Conservation (phyloP, 345 rosid species). For the Gossypium arboreum region DNA sequence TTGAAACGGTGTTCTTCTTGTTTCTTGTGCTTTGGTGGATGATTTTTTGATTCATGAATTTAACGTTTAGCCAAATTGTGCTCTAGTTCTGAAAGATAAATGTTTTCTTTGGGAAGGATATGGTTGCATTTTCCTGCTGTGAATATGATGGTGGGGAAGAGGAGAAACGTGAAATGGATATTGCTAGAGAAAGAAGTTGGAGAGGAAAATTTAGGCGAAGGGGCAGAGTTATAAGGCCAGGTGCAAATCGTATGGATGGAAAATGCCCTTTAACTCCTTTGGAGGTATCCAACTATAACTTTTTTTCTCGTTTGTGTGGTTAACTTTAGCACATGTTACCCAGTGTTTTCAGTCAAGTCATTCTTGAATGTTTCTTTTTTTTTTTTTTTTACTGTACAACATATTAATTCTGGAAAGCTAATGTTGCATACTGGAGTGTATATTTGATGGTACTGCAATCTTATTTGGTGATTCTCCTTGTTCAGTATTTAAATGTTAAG, state of each 20-base stretch:
- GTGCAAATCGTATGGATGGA: constrained; percentile 88
- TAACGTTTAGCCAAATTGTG: neutral
- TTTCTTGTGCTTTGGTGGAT: constrained; percentile 12
- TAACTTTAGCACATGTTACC: neutral
- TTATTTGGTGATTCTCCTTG: neutral
- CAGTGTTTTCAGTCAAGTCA: neutral
- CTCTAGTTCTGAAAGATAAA: constrained; percentile 13
- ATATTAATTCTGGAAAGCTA: neutral
- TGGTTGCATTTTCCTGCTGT: constrained; percentile 99
- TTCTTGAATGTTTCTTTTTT: neutral
- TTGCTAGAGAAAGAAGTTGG: constrained; percentile 92
- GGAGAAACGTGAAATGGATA: constrained; percentile 88
- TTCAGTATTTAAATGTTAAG: neutral
- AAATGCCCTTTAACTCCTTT: constrained; percentile 92
- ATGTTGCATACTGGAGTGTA: neutral
- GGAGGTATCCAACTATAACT: constrained; percentile 48
- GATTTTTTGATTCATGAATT: constrained; percentile 1
- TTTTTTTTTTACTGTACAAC: neutral
- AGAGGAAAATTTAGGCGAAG: constrained; percentile 90
- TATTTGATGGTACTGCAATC: neutral
- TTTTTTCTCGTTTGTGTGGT: neutral
- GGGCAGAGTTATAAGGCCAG: constrained; percentile 85
- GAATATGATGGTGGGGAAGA: constrained; percentile 93
- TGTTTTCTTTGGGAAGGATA: constrained; percentile 49
- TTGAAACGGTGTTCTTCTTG: constrained; percentile 62